These are phyloP conservation scores for Immersiporthe knoxdaviesiana DNA, from an alignment of 2,329 filamentous ascomycete genomes.

Conservation along the genomic window DNA sequence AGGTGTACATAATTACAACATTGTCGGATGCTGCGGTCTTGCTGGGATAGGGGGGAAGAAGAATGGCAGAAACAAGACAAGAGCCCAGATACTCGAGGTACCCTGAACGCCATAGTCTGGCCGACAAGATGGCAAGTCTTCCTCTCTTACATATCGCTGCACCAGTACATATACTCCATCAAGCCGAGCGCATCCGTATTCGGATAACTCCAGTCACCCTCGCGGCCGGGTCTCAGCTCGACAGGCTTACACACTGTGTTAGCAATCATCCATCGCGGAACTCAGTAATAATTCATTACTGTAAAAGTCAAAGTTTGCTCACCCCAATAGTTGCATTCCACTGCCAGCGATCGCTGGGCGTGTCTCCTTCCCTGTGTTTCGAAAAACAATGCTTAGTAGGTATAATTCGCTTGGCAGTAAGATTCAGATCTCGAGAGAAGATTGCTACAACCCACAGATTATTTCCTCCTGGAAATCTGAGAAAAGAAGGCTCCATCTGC, in stretches of 20 bases:
- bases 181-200: conserved; percentile 55
- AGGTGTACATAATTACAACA: neutral
- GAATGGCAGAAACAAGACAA: neutral
- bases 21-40: neutral
- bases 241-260: conserved; percentile 32
- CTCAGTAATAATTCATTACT: neutral
- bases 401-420: neutral
- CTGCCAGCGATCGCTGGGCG: conserved; percentile 19
- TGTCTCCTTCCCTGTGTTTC: neutral
- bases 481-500: conserved; percentile 13
- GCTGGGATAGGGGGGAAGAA: neutral
- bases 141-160: conserved; percentile 16
- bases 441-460: conserved; percentile 17
- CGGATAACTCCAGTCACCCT: conserved; percentile 47
- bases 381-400: neutral
- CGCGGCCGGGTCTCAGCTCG: conserved; percentile 39
- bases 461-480: conserved; percentile 25
- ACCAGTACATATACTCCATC: conserved; percentile 49
- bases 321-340: conserved; percentile 46
- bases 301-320: neutral
- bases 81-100: too few species aligned
- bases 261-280: neutral
- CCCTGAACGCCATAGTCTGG: too few species aligned
- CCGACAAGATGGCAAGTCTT: neutral
- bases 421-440: neutral